phyloP scores from a whole-genome alignment of 2,329 filamentous ascomycete species.

The Ceratocystis eucalypticola region DNA sequence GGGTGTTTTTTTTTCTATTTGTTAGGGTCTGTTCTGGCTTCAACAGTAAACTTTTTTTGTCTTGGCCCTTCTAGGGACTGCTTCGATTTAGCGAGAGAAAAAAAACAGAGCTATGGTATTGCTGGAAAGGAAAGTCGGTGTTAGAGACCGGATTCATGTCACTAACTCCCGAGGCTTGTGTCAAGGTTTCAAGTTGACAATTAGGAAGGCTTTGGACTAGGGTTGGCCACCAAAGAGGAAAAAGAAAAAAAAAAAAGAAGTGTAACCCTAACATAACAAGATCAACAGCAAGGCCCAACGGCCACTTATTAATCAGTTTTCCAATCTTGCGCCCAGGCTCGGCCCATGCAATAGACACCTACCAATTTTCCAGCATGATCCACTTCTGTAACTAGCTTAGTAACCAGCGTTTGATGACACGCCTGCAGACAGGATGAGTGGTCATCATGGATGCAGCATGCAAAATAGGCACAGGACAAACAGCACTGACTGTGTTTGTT shows the following conservation, averaged over 20 bases:
- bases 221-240: neutral
- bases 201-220: neutral
- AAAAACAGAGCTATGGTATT: neutral
- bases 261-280: neutral
- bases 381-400: neutral
- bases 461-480: neutral
- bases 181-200: conserved; percentile 1
- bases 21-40: neutral
- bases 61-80: neutral
- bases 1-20: neutral
- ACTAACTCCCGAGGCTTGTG: neutral
- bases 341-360: no score
- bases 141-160: neutral
- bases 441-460: neutral
- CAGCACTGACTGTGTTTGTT: neutral
- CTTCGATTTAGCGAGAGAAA: neutral
- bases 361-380: neutral
- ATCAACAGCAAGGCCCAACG: neutral
- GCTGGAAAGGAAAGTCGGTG: neutral
- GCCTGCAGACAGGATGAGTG: neutral
- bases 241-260: no score
- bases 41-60: neutral
- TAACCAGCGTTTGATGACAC: neutral
- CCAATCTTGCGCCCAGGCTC: no score
- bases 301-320: neutral